phyloP scores from a whole-genome alignment of 352 stramenopile genomes.

The Peronospora farinosa region DNA sequence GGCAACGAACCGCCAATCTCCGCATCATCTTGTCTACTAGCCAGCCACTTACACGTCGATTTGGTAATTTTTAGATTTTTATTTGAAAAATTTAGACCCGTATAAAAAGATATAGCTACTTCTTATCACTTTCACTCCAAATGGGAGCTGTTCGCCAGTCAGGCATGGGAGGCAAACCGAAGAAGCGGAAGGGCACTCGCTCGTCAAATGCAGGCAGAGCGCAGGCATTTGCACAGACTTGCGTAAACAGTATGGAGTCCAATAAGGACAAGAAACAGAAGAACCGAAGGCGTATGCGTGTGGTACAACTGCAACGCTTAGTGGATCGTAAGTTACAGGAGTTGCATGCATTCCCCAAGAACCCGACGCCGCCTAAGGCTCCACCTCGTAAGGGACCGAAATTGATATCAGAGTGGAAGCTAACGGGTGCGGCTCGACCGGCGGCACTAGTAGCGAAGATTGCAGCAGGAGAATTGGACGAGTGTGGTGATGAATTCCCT shows the following conservation, averaged over 20 bases:
- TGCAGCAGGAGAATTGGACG: slow-evolving; percentile 68
- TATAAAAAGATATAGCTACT: slow-evolving; percentile 10
- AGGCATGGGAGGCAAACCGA: slow-evolving; percentile 41
- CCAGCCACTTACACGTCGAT: slow-evolving; percentile 12
- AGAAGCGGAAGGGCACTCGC: slow-evolving; percentile 57
- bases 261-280: slow-evolving; percentile 59
- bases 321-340: slow-evolving; percentile 65
- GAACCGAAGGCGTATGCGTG: slow-evolving; percentile 66
- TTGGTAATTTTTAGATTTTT: background rate
- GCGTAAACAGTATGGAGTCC: slow-evolving; percentile 51
- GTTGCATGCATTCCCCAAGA: slow-evolving; percentile 50
- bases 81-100: slow-evolving; percentile 2
- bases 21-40: slow-evolving; percentile 26
- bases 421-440: slow-evolving; percentile 67
- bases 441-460: slow-evolving; percentile 72
- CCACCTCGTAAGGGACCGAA: slow-evolving; percentile 49
- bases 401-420: slow-evolving; percentile 61
- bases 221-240: slow-evolving; percentile 55
- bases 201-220: slow-evolving; percentile 38
- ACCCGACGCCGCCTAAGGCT: slow-evolving; percentile 33
- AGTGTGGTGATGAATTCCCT: slow-evolving; percentile 62
- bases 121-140: slow-evolving; percentile 1
- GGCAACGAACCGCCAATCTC: slow-evolving; percentile 30
- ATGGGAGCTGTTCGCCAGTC: slow-evolving; percentile 2
- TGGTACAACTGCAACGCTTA: slow-evolving; percentile 73